Evolutionary conservation across 179 eudicot species (phyloP).

Genomic region (Beta corolliflora): DNA sequence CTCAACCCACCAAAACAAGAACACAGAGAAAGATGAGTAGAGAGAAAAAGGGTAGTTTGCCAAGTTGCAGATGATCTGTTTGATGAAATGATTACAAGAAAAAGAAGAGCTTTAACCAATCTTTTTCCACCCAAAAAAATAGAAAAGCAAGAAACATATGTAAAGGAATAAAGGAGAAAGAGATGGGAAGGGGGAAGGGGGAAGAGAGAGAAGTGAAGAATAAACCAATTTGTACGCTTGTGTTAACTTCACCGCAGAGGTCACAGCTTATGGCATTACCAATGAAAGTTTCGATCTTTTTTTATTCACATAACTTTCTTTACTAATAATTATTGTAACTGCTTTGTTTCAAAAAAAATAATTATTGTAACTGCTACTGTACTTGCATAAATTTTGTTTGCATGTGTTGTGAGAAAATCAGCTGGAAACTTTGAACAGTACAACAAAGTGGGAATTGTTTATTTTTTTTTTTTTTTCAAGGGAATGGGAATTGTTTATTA

Average conservation of each 20-base stretch:
- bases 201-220: conserved; percentile 31
- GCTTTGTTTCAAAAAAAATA: too few relatives aligned
- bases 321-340: not conserved
- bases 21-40: not conserved
- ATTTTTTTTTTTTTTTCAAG: too few relatives aligned
- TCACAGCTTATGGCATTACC: conserved; percentile 21
- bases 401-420: conserved; percentile 13
- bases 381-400: conserved; percentile 4
- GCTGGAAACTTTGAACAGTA: not conserved
- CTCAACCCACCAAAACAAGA: conserved; percentile 1
- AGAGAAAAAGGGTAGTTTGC: conserved; percentile 4
- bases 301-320: too few relatives aligned
- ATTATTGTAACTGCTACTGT: conserved; percentile 6
- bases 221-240: conserved; percentile 44
- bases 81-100: conserved; percentile 26
- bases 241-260: conserved; percentile 31
- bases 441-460: not conserved
- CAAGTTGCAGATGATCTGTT: conserved; percentile 23
- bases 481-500: not conserved
- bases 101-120: conserved; percentile 14
- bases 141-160: conserved; percentile 17
- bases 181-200: conserved; percentile 1
- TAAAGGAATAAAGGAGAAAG: not conserved
- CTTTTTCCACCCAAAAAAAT: not conserved
- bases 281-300: conserved; percentile 5